Evolutionary conservation across 306 rosid genomes (phyloP), one percentile per base, ranked within the genome.

Genomic region (Dryas alaskensis): DNA sequence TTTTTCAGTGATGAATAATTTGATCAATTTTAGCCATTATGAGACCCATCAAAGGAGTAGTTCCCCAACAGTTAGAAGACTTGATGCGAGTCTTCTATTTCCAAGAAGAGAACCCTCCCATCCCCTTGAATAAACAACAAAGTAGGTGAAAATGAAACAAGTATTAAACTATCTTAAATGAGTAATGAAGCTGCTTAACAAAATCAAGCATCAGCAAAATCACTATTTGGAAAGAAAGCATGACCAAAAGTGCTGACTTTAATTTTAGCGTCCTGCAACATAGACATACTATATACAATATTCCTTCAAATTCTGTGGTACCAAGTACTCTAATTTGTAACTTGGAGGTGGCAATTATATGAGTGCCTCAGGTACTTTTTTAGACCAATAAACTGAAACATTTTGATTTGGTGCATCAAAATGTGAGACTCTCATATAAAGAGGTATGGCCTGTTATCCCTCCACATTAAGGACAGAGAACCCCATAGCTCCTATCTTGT

Each of bases 401-500:
- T 53, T 69, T 65, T 51, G 74, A 76, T 73, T 43, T 51, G 62
- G 68, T 67, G 74, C 49, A 60, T 72, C 82, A 79, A 31, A 31
- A 31, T 31, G 37, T 31, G 37, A 31, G 37, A 31, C 37, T 31
- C 37, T 1, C 37, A 31, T 31, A 31, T 31, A 31, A 31, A 31
- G 37, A 1, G 37, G 37, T 31, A 58, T 65, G 76, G 62, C 47
- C 62, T 22, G 14, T 61, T 55, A 22, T 55, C 48, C 31, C 53
- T 84, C 76, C 71, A 44, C 74, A 76, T 46, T 10, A 46, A 67
- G 66, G 61, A 61, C 68, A 58, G 44, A 3, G 77, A 72, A 54
- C 49, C 76, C 79, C 77, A 52, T 47, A 12, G 67, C 75, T 57
- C 69, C 76, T 70, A 54, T 73, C 49, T 42, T 55, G 74, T 76